A percentile compares a stretch with the other conserved stretches of the same genome.
phyloP scores from a whole-genome alignment of 2,329 filamentous ascomycete genomes.

The Ilyonectria sp. region DNA sequence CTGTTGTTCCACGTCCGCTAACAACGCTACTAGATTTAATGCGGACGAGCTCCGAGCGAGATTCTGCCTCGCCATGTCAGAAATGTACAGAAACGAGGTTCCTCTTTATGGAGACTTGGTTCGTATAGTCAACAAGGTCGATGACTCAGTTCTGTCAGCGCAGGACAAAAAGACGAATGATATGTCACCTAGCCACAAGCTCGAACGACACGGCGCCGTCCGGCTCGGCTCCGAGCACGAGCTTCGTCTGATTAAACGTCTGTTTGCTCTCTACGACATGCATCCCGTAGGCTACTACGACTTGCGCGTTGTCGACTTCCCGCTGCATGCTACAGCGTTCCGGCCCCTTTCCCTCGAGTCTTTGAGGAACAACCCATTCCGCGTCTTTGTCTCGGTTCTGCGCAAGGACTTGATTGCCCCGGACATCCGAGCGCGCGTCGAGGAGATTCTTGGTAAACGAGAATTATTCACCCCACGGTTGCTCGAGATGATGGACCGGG shows the following conservation, averaged over 20 bases:
- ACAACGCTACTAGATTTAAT: too few species aligned
- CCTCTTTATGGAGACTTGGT: constrained; percentile 50
- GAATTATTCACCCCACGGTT: constrained; percentile 19
- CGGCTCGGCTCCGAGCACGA: constrained; percentile 61
- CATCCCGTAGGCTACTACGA: constrained; percentile 67
- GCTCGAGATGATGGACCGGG: too few species aligned
- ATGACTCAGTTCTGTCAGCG: constrained; percentile 6
- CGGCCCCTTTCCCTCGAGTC: constrained; percentile 55
- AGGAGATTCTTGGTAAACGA: constrained; percentile 16
- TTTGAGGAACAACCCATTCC: constrained; percentile 60
- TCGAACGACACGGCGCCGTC: constrained; percentile 62
- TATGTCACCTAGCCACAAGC: neutral
- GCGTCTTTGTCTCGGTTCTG: constrained; percentile 53
- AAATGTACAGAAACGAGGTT: constrained; percentile 51
- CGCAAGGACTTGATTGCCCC: too few species aligned
- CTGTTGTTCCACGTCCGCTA: too few species aligned
- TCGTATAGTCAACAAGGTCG: constrained; percentile 44
- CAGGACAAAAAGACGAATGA: neutral
- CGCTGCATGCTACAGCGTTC: constrained; percentile 66
- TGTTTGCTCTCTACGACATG: constrained; percentile 64
- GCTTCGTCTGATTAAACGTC: constrained; percentile 56
- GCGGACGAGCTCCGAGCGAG: neutral
- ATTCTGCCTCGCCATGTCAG: constrained; percentile 48
- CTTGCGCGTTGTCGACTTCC: constrained; percentile 60
- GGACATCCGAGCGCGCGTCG: constrained; percentile 56